Base-by-base conservation (phyloP, 768 basidiomycete species). In the Rhodotorula kratochvilovae region DNA sequence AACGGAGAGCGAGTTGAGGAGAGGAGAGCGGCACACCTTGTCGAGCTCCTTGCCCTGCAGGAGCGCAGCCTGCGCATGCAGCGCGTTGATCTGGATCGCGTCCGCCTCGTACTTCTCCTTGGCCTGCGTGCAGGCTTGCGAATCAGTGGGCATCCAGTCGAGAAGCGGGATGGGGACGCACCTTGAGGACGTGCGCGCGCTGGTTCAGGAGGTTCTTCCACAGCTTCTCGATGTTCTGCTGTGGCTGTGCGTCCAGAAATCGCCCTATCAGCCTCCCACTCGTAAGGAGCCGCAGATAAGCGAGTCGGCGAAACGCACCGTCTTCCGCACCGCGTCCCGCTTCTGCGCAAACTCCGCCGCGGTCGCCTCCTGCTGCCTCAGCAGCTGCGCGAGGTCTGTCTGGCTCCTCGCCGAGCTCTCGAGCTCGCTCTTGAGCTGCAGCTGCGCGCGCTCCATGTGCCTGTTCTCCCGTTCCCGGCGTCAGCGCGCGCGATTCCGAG, bases 21-120 rank as follows among this genome's bases (percentile, higher is more conserved):
- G 1, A n/a, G 0, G 5, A 3, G 5, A 2, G 6, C 25, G 16
- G 13, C 67, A 27, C 50, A 96, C 86, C 82, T 90, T 92, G 76
- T 99, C 96, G 42, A 94, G 84, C 67, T 98, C 95, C 78, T 87
- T 89, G 42, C 96, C 96, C 80, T 97, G 96, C 35, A 91, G 87
- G 15, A 98, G 85, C 3, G 90, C 88, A 43, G 89, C 86, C 80
- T 96, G 92, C 10, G 93, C 93, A 8, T 92, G 92, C 78, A 90
- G 92, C 2, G 91, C 89, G 78, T 96, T 97, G 83, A 97, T 94
- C 60, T 89, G 87, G 29, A 94, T 83, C 79, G 93, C 95, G 77
- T 98, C 95, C 60, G 85, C 83, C 80, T 96, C 91, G 81, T 97
- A 98, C 79, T 92, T 91, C 80, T 94, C 91, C 71, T 90, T 87